Base-by-base conservation (phyloP, 2,329 filamentous ascomycete species). In the Alternaria conjuncta region DNA sequence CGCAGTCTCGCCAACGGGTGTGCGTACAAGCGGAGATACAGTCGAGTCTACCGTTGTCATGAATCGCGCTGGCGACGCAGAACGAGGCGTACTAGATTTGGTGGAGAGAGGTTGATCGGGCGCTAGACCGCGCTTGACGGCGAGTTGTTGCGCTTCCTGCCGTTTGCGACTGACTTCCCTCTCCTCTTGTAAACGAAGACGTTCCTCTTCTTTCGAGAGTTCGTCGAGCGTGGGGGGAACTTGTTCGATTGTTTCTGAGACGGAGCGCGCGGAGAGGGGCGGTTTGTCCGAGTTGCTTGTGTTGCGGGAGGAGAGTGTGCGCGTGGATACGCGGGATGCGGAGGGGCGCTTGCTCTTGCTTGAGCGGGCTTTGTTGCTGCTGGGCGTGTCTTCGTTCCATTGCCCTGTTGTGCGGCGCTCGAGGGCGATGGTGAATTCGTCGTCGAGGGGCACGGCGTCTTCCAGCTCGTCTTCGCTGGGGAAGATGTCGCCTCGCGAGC, bases 371-470 rank as follows among this genome's bases (percentile, higher is more conserved):
- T 56, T 81, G 89, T 86, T 91, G 49, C 86, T 88, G 72, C 91
- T 94, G 69, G 90, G 90, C 49, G 87, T 86, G 73, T 93, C 91
- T 60, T 96, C 93, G 15, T 83, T 83, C 45, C 82, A 83, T 28
- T 83, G 77, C 4, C 82, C 82, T 1, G 86, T 88, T n/a, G 86
- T 87, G 28, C 91, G 88, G 56, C 91, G 88, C 64, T 94, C 90
- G 65, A 97, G 84, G 4, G 90, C 89, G 77, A 97, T 90, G 3
- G 94, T 92, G 71, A 98, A 96, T 75, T 97, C 94, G 75, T 97
- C 95, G 72, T 95, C 93, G 18, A 98, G 82, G 12, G 94, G 92
- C n/a, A 97, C 88, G 1, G 95, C 95, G 80, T 98, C 95, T 78
- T 97, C 94, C 30, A 78, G 70, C 63, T 96, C 93, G 57, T 94